Base-by-base conservation (phyloP, 169 alveolate genomes). In the Eimeria sp. region DNA sequence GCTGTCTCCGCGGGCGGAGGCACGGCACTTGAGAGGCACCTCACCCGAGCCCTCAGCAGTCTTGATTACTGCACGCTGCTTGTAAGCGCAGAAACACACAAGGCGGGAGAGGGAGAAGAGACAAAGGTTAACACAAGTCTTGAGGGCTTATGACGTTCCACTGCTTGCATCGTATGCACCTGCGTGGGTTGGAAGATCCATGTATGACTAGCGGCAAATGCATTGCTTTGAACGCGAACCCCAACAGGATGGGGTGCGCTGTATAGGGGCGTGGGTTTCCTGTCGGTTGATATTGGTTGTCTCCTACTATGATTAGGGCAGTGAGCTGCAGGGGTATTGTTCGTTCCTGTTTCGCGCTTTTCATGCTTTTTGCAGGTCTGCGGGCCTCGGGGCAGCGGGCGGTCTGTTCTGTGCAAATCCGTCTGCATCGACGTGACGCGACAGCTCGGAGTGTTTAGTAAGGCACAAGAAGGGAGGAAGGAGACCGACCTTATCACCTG, bases 301-400 rank as follows among this genome's bases (percentile, higher is more conserved):
- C 49, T n/a, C 78, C 49, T 67, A 45, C 51, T 4, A 5, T 22
- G 20, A 78, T 5, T 65, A 43, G 49, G 88, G n/a, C 88, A 25
- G 34, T n/a, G 47, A 47, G 45, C 43, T 43, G 4, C 6, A 25
- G 63, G 61, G 58, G 83, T 30, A 13, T 9, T 80, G 47, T 43
- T 7, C 0, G 72, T 51, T 27, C 45, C 89, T 80, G 30, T n/a
- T 40, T 54, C 51, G 63, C 61, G 70, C 72, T 54, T 1, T 61
- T 47, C 89, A 49, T 78, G 89, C 65, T 40, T 16, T 86, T 49
- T 49, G 80, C 82, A 86, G 93, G 82, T 63, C 3, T 86, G 93
- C 82, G 93, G 93, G 49, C 82, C 93, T 13, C 93, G 93, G 13
- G 93, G 93, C 65, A n/a, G 93, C 61, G 93, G 93, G 54, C 93